Base-by-base conservation (phyloP, 768 basidiomycete species). In the Floccularia luteovirens region DNA sequence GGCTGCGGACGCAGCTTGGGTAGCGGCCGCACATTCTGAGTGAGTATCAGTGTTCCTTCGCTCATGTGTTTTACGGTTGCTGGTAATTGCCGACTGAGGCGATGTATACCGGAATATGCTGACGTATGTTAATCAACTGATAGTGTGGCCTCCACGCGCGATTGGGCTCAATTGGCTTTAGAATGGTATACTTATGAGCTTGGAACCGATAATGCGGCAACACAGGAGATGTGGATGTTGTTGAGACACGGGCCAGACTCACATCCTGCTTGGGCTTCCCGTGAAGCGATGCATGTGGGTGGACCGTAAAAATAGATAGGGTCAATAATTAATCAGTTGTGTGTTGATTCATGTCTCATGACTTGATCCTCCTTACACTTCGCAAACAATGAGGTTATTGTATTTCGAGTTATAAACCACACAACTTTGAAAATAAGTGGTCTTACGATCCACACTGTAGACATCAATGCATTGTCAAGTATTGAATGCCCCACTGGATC, bases 21-120 rank as follows among this genome's bases (percentile, higher is more conserved):
- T 82, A 14, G 76, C 79, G 5, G 75, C 74, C 11, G 63, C 78
- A 3, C 79, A 82, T 60, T 70, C 67, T 4, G 77, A 82, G 79
- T 82, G 52, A 59, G 79, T 62, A 12, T n/a, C n/a, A 32, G 23
- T 35, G 5, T 23, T 38, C 34, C 31, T 41, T 38, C 5, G 4
- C 31, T 20, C 19, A n/a, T 16, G 25, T n/a, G n/a, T n/a, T n/a
- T n/a, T 27, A 37, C 23, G 42, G 22, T 11, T 6, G 24, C 38
- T 23, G 25, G 8, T 14, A 28, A 28, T 28, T 28, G 27, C 27
- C 27, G 27, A 8, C 8, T 28, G 27, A 28, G 27, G 14, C 27
- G 27, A 28, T 28, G 27, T 28, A n/a, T n/a, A n/a, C n/a, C n/a
- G n/a, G n/a, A n/a, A n/a, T n/a, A n/a, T n/a, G n/a, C n/a, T n/a